A percentile compares a stretch with the other conserved stretches of the same genome.
Conservation (phyloP, 371 early-diverging fungal genomes). For the Actinomucor elegans region DNA sequence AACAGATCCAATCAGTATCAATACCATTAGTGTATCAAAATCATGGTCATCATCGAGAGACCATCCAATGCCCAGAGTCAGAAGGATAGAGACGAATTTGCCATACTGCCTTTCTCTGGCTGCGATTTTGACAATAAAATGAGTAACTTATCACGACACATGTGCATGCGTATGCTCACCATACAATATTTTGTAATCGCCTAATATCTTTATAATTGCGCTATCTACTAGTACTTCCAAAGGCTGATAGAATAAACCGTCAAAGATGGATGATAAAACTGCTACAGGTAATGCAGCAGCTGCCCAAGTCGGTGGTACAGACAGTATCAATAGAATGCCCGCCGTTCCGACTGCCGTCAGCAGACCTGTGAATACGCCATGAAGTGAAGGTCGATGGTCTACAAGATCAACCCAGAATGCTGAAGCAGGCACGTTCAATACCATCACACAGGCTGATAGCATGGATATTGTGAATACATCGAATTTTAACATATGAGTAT, state of each 20-base stretch:
- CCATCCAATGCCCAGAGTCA: slow-evolving; percentile 34
- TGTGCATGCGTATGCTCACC: slow-evolving; percentile 14
- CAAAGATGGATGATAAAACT: slow-evolving; percentile 27
- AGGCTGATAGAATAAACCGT: slow-evolving; percentile 37
- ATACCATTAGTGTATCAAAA: slow-evolving; percentile 45
- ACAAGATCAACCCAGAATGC: slow-evolving; percentile 33
- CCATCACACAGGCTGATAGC: slow-evolving; percentile 14
- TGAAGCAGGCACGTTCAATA: slow-evolving; percentile 22
- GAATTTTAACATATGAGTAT: slow-evolving; percentile 33
- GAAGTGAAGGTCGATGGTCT: slow-evolving; percentile 30
- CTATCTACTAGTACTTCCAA: slow-evolving; percentile 28
- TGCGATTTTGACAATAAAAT: slow-evolving; percentile 2
- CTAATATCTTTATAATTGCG: slow-evolving; percentile 34
- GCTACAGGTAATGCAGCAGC: slow-evolving; percentile 27
- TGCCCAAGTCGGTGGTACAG: slow-evolving; percentile 33
- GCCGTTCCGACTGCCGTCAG: slow-evolving; percentile 38
- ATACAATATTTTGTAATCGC: slow-evolving; percentile 38
- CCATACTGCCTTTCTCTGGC: slow-evolving; percentile 33
- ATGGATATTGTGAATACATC: slow-evolving; percentile 22
- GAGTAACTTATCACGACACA: not conserved
- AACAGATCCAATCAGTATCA: slow-evolving; percentile 33
- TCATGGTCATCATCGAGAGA: slow-evolving; percentile 46
- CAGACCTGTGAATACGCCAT: slow-evolving; percentile 40
- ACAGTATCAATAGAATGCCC: slow-evolving; percentile 30
- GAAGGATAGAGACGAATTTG: slow-evolving; percentile 25